phyloP scores from a whole-genome alignment of 2,329 filamentous ascomycete genomes.

The Aspergillus sp. region DNA sequence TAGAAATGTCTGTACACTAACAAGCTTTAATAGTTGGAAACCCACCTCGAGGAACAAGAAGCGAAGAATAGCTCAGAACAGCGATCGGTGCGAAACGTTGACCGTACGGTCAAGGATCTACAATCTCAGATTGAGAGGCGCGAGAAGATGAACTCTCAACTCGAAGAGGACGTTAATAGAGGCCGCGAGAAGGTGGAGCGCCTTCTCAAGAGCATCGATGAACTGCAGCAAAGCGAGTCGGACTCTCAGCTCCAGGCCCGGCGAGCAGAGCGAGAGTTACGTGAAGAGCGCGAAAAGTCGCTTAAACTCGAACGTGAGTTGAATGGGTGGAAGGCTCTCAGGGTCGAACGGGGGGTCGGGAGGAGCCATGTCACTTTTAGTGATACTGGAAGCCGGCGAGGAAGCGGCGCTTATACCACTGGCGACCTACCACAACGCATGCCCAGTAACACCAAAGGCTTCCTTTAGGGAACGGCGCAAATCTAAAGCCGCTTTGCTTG shows the following conservation, averaged over 20 bases:
- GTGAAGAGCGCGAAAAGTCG: slow-evolving; percentile 81
- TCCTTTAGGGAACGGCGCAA: slow-evolving; percentile 53
- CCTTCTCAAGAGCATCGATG: slow-evolving; percentile 86
- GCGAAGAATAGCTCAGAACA: slow-evolving; percentile 75
- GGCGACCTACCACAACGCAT: slow-evolving; percentile 64
- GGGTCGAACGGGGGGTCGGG: slow-evolving; percentile 58
- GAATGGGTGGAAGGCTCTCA: slow-evolving; percentile 73
- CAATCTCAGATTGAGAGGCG: slow-evolving; percentile 89
- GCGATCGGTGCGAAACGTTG: slow-evolving; percentile 85
- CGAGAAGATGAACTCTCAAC: slow-evolving; percentile 79
- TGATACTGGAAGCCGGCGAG: slow-evolving; percentile 41
- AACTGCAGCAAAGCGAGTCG: slow-evolving; percentile 85
- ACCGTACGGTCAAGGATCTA: slow-evolving; percentile 90
- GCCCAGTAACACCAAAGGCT: slow-evolving; percentile 76
- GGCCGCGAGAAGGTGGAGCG: slow-evolving; percentile 89
- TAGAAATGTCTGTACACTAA: slow-evolving; percentile 20
- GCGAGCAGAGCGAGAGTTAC: slow-evolving; percentile 83
- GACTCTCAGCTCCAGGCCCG: slow-evolving; percentile 76
- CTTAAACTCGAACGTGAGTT: slow-evolving; percentile 83
- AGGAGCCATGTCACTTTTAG: slow-evolving; percentile 35
- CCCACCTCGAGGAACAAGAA: slow-evolving; percentile 80
- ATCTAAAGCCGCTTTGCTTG: neutral
- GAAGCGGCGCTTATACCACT: slow-evolving; percentile 39
- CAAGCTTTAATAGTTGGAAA: slow-evolving; percentile 67
- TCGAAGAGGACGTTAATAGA: slow-evolving; percentile 79